Base-by-base conservation (phyloP, 805 yeast species). In the Wickerhamiella musiphila region DNA sequence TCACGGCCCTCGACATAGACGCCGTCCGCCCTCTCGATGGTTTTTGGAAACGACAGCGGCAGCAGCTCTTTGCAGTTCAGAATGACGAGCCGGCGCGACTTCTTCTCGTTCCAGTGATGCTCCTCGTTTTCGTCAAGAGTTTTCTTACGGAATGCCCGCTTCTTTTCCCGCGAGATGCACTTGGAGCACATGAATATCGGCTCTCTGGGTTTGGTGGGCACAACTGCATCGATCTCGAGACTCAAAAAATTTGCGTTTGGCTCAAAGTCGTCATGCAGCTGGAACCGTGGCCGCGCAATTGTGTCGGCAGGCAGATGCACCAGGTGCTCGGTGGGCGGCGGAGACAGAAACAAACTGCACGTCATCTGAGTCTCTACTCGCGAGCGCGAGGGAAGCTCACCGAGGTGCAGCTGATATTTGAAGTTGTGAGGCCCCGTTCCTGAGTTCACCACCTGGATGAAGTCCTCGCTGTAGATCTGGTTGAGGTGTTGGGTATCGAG, bases 341-440 rank as follows among this genome's bases (percentile, higher is more conserved):
- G 93, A 19, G 72, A 64, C 27, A 86, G 58, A 6, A 65, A 51
- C 14, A 86, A 55, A 27, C 65, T 64, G 26, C 92, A 58, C 52
- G 82, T 84, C 49, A 90, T 81, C 56, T 90, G 98, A 11, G 95
- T 86, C 55, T 86, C 98, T 5, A 86, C 98, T 42, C 98, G 68
- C 9, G 94, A 81, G 43, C 71, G 73, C 4, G 68, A 57, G 2
- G 95, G 95, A 28, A 86, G 60, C 32, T 73, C 76, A 6, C 61
- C 52, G 1, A 86, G 24, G 11, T 24, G 34, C 23, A 46, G 20
- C 16, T 28, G 18, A 32, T 37, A 43, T 34, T 37, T 35, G 34
- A 22, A 28, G 19, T 31, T 30, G 7, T 28, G 36, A 8, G 36
- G 27, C 15, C 35, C 35, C 19, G 29, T 19, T 23, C 35, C 30